A percentile compares a stretch with the other conserved stretches of the same genome.
These are phyloP conservation scores for Schizothecium vesticola DNA, from an alignment of 495 filamentous ascomycete genomes.

Conservation along the genomic window DNA sequence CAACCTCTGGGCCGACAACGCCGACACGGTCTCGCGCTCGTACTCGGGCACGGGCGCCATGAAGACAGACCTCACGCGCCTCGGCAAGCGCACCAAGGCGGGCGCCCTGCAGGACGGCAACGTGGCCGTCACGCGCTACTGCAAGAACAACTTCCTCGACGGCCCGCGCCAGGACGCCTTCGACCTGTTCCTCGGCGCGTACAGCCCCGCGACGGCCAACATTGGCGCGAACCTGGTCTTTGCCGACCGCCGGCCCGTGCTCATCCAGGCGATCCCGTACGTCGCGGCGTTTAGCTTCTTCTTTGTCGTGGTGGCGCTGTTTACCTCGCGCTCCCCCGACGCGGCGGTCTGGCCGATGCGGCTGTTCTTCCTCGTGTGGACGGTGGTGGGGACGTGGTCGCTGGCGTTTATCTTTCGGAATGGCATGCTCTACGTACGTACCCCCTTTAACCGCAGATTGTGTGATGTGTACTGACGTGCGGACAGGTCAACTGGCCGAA, in stretches of 20 bases:
- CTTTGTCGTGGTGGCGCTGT: conserved; percentile 71
- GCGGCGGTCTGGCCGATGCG: conserved; percentile 70
- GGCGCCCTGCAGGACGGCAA: conserved; percentile 77
- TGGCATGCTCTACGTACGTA: conserved; percentile 88
- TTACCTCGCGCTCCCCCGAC: conserved; percentile 62
- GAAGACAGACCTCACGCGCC: conserved; percentile 93
- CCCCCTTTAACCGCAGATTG: not conserved
- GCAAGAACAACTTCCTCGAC: conserved; percentile 86
- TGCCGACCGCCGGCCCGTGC: conserved; percentile 75
- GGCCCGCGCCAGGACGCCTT: conserved; percentile 92
- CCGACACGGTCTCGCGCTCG: conserved; percentile 83
- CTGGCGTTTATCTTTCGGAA: conserved; percentile 68
- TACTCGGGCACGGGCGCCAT: conserved; percentile 94
- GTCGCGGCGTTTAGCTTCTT: conserved; percentile 82
- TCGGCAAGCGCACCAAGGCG: conserved; percentile 75
- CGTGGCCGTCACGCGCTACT: conserved; percentile 79
- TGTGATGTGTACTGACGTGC: not conserved
- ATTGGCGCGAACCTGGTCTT: conserved; percentile 66
- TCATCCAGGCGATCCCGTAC: conserved; percentile 88
- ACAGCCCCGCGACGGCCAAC: conserved; percentile 61
- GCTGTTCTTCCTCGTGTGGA: conserved; percentile 71
- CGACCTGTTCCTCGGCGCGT: conserved; percentile 84
- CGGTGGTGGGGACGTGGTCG: conserved; percentile 61
- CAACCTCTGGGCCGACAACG: conserved; percentile 97
- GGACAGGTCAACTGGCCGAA: conserved; percentile 95